phyloP scores from a whole-genome alignment of 1,284 basidiomycete genomes.

The Cutaneotrichosporon spelunceum region DNA sequence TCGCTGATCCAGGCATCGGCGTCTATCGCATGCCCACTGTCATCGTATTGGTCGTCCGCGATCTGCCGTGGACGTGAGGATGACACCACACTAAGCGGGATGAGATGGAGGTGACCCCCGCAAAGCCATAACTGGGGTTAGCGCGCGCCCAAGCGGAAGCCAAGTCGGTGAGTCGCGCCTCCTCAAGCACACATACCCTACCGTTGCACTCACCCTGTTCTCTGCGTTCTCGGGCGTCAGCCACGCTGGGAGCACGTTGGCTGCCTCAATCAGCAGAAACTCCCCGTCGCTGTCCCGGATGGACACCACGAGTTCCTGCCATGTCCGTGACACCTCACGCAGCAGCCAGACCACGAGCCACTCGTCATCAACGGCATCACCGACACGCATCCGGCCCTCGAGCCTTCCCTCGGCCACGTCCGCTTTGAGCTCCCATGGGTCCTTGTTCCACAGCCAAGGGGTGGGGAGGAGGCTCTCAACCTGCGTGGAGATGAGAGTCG shows the following conservation, averaged over 20 bases:
- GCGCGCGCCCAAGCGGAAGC: slow-evolving; percentile 18
- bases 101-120: slow-evolving; percentile 73
- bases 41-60: slow-evolving; percentile 58
- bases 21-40: slow-evolving; percentile 52
- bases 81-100: slow-evolving; percentile 73
- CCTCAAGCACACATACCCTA: no score
- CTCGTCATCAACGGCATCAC: slow-evolving; percentile 92
- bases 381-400: slow-evolving; percentile 77
- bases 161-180: no score
- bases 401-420: slow-evolving; percentile 43
- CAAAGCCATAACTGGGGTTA: slow-evolving; percentile 79
- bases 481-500: slow-evolving; percentile 63
- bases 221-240: slow-evolving; percentile 83
- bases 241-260: slow-evolving; percentile 84
- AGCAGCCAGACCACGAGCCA: slow-evolving; percentile 91
- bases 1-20: slow-evolving; percentile 60
- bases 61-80: slow-evolving; percentile 56
- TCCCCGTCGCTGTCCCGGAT: slow-evolving; percentile 90
- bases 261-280: slow-evolving; percentile 94
- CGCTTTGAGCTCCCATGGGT: slow-evolving; percentile 76
- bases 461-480: slow-evolving; percentile 60
- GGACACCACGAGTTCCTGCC: slow-evolving; percentile 68
- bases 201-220: slow-evolving; percentile 60
- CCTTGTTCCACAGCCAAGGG: slow-evolving; percentile 81
- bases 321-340: slow-evolving; percentile 66